Evolutionary conservation across 805 yeast genomes (phyloP).

Genomic region (Saitoella complicata): DNA sequence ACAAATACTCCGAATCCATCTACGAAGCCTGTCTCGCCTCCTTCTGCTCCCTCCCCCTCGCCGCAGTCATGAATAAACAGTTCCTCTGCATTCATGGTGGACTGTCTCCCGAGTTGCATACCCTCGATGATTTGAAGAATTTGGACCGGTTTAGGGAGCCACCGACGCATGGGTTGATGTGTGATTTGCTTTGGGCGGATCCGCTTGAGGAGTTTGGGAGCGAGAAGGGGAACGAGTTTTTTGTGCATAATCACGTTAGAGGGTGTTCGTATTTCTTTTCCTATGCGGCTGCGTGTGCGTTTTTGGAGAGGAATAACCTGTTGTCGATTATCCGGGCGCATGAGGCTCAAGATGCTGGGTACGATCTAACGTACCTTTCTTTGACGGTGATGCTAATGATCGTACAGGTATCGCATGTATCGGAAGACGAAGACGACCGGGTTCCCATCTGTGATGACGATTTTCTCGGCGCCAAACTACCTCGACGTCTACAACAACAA

Average conservation of each 20-base stretch:
- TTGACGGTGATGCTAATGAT: no score
- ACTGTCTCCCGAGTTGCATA: constrained; percentile 64
- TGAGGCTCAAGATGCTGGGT: constrained; percentile 96
- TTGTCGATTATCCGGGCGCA: constrained; percentile 86
- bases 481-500: constrained; percentile 83
- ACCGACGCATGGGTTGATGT: constrained; percentile 84
- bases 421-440: constrained; percentile 68
- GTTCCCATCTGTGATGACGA: constrained; percentile 76
- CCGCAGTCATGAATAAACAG: constrained; percentile 85
- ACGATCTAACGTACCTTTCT: no score
- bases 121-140: constrained; percentile 48
- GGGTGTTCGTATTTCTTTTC: constrained; percentile 90
- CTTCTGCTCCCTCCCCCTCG: constrained; percentile 76
- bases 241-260: constrained; percentile 53
- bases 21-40: constrained; percentile 63
- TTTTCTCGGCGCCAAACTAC: constrained; percentile 92
- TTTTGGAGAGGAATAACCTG: constrained; percentile 60
- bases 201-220: constrained; percentile 82
- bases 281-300: constrained; percentile 64
- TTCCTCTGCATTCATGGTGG: constrained; percentile 97
- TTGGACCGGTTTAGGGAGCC: constrained; percentile 80
- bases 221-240: constrained; percentile 28
- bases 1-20: constrained; percentile 51
- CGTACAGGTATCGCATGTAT: constrained; percentile 45
- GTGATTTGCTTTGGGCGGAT: constrained; percentile 92